phyloP scores from a whole-genome alignment of 192 early-diverging fungal genomes.

The Podila epigama region DNA sequence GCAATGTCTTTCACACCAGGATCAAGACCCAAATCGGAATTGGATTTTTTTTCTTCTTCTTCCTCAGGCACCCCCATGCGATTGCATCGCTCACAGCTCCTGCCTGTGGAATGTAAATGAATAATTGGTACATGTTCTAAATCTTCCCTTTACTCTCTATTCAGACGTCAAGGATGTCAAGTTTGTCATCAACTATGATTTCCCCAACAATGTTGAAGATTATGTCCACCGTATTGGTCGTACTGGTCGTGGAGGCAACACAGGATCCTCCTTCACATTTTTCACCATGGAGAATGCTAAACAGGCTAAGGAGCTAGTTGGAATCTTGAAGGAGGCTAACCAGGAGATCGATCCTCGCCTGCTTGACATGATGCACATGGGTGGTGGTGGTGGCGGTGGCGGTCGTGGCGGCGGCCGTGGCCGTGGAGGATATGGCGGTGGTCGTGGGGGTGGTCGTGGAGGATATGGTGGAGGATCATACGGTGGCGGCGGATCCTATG shows the following conservation, averaged over 20 bases:
- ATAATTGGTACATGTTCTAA: no score
- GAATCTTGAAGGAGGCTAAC: slow-evolving; percentile 89
- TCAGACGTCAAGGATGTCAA: slow-evolving; percentile 94
- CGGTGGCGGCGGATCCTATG: slow-evolving; percentile 57
- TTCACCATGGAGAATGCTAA: slow-evolving; percentile 90
- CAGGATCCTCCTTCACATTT: slow-evolving; percentile 91
- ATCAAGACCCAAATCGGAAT: no score
- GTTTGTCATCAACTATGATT: slow-evolving; percentile 97
- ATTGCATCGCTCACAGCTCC: no score
- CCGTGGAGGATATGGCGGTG: slow-evolving; percentile 39
- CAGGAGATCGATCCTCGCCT: slow-evolving; percentile 88
- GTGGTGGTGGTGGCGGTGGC: slow-evolving; percentile 40
- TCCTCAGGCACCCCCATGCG: no score
- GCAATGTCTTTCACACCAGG: no score
- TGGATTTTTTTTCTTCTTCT: no score
- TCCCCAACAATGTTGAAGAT: slow-evolving; percentile 91
- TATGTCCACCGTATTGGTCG: slow-evolving; percentile 96
- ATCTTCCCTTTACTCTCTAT: neutral
- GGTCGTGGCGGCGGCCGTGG: slow-evolving; percentile 44
- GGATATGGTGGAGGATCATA: slow-evolving; percentile 59
- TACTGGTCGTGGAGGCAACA: slow-evolving; percentile 93
- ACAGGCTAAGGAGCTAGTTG: slow-evolving; percentile 82
- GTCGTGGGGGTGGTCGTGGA: slow-evolving; percentile 49
- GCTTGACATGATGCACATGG: slow-evolving; percentile 67
- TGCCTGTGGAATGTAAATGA: no score